phyloP scores from a whole-genome alignment of 1,139 yeast genomes.

The Arxiozyma telluris region DNA sequence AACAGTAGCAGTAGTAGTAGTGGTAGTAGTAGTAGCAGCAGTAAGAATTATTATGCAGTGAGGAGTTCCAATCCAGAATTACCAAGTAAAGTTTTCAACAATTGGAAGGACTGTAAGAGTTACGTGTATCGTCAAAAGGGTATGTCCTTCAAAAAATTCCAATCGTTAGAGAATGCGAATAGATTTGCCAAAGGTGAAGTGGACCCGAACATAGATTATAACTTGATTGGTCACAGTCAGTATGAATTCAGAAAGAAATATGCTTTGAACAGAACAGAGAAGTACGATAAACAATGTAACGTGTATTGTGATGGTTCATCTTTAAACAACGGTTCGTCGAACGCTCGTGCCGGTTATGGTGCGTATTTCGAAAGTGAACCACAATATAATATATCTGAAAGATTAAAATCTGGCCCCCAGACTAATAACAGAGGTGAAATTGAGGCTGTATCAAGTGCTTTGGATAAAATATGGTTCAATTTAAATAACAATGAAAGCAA shows the following conservation, averaged over 20 bases:
- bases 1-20: too few relatives aligned
- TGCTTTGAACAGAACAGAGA: slow-evolving; percentile 4
- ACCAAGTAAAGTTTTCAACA: slow-evolving; percentile 32
- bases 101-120: slow-evolving; percentile 40
- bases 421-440: slow-evolving; percentile 84
- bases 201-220: slow-evolving; percentile 14
- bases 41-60: slow-evolving; percentile 24
- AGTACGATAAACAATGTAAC: slow-evolving; percentile 7
- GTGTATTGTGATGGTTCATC: slow-evolving; percentile 72
- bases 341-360: slow-evolving; percentile 59
- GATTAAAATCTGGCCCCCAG: slow-evolving; percentile 40
- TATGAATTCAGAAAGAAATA: slow-evolving; percentile 12
- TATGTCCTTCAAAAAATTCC: slow-evolving; percentile 42
- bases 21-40: neutral
- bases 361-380: slow-evolving; percentile 57
- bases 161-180: slow-evolving; percentile 33
- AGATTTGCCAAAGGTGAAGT: slow-evolving; percentile 26
- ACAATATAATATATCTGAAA: slow-evolving; percentile 44
- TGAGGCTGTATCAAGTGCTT: slow-evolving; percentile 52
- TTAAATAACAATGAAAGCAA: slow-evolving; percentile 25
- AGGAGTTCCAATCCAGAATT: slow-evolving; percentile 36
- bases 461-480: slow-evolving; percentile 33
- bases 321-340: slow-evolving; percentile 41
- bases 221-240: slow-evolving; percentile 13
- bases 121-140: slow-evolving; percentile 41